Evolutionary conservation across 495 filamentous ascomycete genomes (phyloP), one percentile per base, ranked within the genome.

Genomic region (Penicillium silybi): DNA sequence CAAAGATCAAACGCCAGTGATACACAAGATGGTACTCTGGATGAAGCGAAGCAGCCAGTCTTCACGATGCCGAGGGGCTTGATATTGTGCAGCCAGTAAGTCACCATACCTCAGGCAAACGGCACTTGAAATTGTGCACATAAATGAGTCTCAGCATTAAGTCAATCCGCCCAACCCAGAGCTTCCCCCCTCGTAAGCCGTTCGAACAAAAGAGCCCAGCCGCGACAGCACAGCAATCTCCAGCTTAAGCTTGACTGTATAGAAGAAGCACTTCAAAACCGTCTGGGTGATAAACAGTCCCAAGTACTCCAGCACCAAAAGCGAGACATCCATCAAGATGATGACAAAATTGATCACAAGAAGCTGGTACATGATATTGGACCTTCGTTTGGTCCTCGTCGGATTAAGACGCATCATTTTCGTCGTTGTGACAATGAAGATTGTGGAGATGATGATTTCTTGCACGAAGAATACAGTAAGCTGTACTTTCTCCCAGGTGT

Each of bases 191-290:
- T 48, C 29, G 18, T 48, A 19, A 15, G 40, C 35, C n/a, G 46
- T 4, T 20, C 22, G 46, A 19, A 22, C 35, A 40, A 48, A 48
- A 16, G 34, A 18, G 6, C 34, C 23, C 35, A 48, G 29, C 35
- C 46, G 46, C 35, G 46, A 48, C 18, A 48, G 17, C 22, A 79
- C 70, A 35, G 64, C 66, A 42, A 75, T 69, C 47, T 79, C 78
- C 18, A 74, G 52, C 58, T 76, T 78, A 16, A 81, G 62, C 53
- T 80, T 81, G 52, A 79, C 61, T 41, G 72, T 73, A 57, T 78
- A 80, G 11, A 75, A 60, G 23, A 70, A 58, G 6, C 58, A 61
- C 46, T 78, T 78, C 54, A 69, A 62, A 11, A 62, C 62, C 3
- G 66, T 70, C 45, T 79, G 66, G 5, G 69, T 49, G n/a, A 66